Evolutionary conservation across 176 grass and related monocot genomes (phyloP).

Genomic region (Echinochloa phyllopogon): DNA sequence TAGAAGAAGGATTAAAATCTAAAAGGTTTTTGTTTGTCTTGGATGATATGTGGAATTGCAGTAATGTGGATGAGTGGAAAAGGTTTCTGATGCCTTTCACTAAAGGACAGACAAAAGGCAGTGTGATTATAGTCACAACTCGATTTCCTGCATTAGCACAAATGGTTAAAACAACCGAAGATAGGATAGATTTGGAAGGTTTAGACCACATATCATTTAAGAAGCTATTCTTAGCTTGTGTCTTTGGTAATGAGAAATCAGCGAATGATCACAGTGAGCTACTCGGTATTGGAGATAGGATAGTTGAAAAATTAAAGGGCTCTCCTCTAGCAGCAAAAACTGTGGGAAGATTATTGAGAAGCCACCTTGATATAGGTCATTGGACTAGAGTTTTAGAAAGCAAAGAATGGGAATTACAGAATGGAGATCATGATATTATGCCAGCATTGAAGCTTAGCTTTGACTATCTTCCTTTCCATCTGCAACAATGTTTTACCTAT

Average conservation of each 20-base stretch:
- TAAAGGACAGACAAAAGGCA: background rate
- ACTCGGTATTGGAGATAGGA: background rate
- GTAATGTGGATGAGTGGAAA: constrained; percentile 10
- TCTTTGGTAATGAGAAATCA: background rate
- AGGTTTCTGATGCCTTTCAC: background rate
- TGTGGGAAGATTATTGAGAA: background rate
- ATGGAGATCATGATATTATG: constrained; percentile 17
- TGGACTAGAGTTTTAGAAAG: constrained; percentile 35
- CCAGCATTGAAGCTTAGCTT: constrained; percentile 39
- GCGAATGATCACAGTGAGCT: background rate
- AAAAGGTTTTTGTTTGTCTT: constrained; percentile 29
- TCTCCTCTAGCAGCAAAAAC: constrained; percentile 41
- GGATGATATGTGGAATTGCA: constrained; percentile 34
- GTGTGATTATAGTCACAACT: constrained; percentile 20
- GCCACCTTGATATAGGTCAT: background rate
- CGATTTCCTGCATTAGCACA: background rate
- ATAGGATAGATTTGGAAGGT: background rate
- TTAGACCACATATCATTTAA: background rate
- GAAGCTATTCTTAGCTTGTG: background rate
- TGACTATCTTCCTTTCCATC: constrained; percentile 31
- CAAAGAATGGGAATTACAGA: constrained; percentile 25
- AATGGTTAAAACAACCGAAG: background rate
- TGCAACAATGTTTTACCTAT: constrained; percentile 37
- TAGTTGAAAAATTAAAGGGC: constrained; percentile 26
- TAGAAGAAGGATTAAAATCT: constrained; percentile 5